Conservation (phyloP, 495 filamentous ascomycete species). For the Peziza echinospora region DNA sequence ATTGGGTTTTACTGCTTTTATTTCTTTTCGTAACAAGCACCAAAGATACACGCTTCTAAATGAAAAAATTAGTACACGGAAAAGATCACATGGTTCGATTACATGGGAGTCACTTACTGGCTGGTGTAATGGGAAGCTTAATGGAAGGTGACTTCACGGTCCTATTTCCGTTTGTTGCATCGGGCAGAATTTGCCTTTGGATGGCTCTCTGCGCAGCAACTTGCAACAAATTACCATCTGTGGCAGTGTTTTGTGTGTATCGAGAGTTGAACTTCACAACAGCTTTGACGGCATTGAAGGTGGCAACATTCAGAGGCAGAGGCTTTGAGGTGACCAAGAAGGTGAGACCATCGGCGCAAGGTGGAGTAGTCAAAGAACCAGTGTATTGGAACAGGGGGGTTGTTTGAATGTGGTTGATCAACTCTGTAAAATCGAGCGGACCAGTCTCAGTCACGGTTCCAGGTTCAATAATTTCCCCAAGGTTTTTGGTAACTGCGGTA, state of each 20-base stretch:
- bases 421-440: constrained; percentile 32
- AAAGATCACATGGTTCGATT: too few species aligned
- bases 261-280: constrained; percentile 44
- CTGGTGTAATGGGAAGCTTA: too few species aligned
- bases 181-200: too few species aligned
- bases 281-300: constrained; percentile 32
- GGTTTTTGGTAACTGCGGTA: constrained; percentile 29
- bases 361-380: constrained; percentile 47
- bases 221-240: constrained; percentile 31
- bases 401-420: constrained; percentile 29
- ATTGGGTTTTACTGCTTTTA: too few species aligned
- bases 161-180: too few species aligned
- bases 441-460: constrained; percentile 34
- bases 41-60: too few species aligned
- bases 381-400: constrained; percentile 33
- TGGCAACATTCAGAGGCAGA: constrained; percentile 29
- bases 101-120: too few species aligned
- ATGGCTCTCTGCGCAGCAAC: too few species aligned
- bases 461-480: constrained; percentile 30
- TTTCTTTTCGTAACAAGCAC: too few species aligned
- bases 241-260: constrained; percentile 36
- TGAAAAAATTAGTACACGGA: too few species aligned
- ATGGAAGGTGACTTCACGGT: too few species aligned
- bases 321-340: constrained; percentile 36
- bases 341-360: constrained; percentile 38